Evolutionary conservation across 768 basidiomycete species (phyloP), one percentile per base, ranked within the genome.

Genomic region (Phlegmacium glaucopus): DNA sequence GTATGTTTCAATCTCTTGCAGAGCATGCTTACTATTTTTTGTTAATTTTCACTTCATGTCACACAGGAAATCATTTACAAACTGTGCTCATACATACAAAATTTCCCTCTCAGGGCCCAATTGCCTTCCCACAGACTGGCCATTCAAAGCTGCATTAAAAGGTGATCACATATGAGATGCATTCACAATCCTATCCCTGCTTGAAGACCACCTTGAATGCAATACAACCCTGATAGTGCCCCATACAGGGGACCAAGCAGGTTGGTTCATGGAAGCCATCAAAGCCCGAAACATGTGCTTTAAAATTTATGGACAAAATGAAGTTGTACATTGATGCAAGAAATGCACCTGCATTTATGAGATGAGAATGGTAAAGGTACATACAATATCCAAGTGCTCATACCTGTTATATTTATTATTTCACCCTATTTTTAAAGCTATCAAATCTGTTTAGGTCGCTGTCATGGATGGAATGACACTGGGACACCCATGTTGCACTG

Each of bases 61-160:
- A 12, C n/a, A 8, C 13, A 50, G 49, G 49, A 50, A 50, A 29
- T 46, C 49, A 0, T 44, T 43, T 10, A 50, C 44, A 9, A 50
- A 50, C 26, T 50, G 49, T 28, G 49, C 49, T 16, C 49, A 28
- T 4, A 35, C 44, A 32, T 50, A 50, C n/a, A 38, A 7, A 12
- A 27, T 50, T 13, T 28, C 49, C 0, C 44, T 50, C 9, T 9
- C 44, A 12, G 38, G 44, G n/a, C 36, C 26, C 1, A 29, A 16
- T 10, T 4, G 2, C 28, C 4, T 50, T 35, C 49, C 49, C 0
- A 5, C 3, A 6, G 43, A 50, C 16, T 50, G 49, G 43, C 22
- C 37, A 1, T 45, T 50, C 44, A 45, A 45, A 36, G 43, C 26
- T 4, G 11, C 49, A 22, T 5, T 22, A 2, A 22, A 22, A 22